A percentile compares a stretch with the other conserved stretches of the same genome.
Conservation (phyloP, 768 basidiomycete genomes). For the Pulveroboletus sp. region DNA sequence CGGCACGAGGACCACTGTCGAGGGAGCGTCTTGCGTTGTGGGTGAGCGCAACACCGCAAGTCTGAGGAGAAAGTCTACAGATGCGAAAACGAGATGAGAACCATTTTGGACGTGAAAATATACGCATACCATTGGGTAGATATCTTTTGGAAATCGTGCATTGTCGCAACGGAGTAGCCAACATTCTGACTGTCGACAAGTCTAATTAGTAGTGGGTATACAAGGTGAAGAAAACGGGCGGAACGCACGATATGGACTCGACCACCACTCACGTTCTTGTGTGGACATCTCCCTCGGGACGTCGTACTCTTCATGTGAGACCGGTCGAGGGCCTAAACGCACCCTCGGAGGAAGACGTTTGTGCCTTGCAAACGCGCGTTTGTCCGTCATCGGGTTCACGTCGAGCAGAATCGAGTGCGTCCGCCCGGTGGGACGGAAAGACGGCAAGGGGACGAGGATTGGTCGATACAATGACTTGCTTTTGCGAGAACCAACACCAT, state of each 20-base stretch:
- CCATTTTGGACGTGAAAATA: neutral
- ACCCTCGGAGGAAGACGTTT: constrained; percentile 54
- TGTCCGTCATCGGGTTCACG: constrained; percentile 52
- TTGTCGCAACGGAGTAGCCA: constrained; percentile 56
- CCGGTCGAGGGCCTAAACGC: constrained; percentile 26
- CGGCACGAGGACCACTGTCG: constrained; percentile 35
- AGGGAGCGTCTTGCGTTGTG: constrained; percentile 22
- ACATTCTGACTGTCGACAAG: constrained; percentile 56
- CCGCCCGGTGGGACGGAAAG: constrained; percentile 40
- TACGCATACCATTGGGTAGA: constrained; percentile 52
- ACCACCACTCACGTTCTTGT: constrained; percentile 63
- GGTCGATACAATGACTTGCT: constrained; percentile 35
- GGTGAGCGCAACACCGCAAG: constrained; percentile 47
- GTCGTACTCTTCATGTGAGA: constrained; percentile 28
- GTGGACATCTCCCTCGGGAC: constrained; percentile 53
- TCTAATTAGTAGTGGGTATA: neutral
- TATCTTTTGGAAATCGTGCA: constrained; percentile 47
- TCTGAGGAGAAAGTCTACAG: constrained; percentile 62
- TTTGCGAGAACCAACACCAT: constrained; percentile 9
- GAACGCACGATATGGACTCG: constrained; percentile 68
- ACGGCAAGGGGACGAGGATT: constrained; percentile 34
- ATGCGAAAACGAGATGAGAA: neutral
- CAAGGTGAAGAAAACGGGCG: neutral
- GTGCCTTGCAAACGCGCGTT: constrained; percentile 46
- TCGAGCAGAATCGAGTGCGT: constrained; percentile 60